Base-by-base conservation (phyloP, 164 flowering plant genomes). In the Berberis thunbergii region DNA sequence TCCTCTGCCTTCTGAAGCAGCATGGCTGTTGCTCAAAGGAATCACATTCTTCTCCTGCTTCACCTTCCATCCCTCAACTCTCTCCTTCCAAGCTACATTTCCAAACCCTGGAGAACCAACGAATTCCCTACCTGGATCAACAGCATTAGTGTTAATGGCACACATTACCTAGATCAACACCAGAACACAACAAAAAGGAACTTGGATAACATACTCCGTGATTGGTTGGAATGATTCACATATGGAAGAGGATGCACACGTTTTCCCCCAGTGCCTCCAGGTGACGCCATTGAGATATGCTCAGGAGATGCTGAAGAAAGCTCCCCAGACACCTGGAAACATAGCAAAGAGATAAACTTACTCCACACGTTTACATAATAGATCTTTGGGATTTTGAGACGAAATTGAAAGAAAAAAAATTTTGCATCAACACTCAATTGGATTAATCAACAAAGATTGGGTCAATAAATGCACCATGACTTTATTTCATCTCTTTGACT, bases 271-370 rank as follows among this genome's bases (percentile, higher is more conserved):
- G 71, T 69, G 55, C 49, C 81, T 67, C 81, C 87, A 71, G 94
- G 85, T 67, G 96, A 89, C 62, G 88, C 82, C 91, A 85, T 82
- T 38, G 91, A 84, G 63, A 82, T 73, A 7, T 75, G 89, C 45
- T 81, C 96, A 64, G 97, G 94, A 60, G 98, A 91, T 73, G 96
- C 89, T 60, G 85, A 86, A 69, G 98, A 85, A 9, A 87, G 60
- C 75, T 91, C 98, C 38, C 98, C 94, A 26, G 96, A 92, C 55
- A 84, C 84, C 96, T 89, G 71, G 5, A 52, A 43, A 12, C 43
- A 10, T 13, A 12, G 26, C 8, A 4, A 26, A 60, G 1, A 52
- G n/a, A 52, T 7, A 3, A 0, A 26, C 54, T 52, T 7, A 52
- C 11, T 52, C 54, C 54, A 52, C n/a, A 52, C 54, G 2, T 4